These are phyloP conservation scores for Phycomyces nitens DNA, from an alignment of 192 early-diverging fungal species.

Conservation along the genomic window DNA sequence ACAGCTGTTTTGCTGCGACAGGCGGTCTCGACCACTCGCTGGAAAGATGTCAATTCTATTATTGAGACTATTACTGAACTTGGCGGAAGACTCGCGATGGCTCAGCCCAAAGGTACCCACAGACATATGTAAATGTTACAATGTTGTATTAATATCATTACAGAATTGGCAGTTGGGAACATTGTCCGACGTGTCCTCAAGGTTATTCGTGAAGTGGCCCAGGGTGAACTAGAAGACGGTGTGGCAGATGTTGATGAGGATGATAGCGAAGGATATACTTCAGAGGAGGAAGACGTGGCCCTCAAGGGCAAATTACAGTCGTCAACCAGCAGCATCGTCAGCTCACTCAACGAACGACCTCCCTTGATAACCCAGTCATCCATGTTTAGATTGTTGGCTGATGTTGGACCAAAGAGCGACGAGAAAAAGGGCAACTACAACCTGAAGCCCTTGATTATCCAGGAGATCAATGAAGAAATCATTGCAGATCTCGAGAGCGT, in stretches of 20 bases:
- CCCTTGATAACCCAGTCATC: slow-evolving; percentile 36
- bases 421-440: slow-evolving; percentile 23
- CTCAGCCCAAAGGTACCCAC: slow-evolving; percentile 68
- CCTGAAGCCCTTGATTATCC: slow-evolving; percentile 74
- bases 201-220: slow-evolving; percentile 73
- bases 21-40: slow-evolving; percentile 71
- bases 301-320: slow-evolving; percentile 29
- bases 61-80: slow-evolving; percentile 62
- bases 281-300: slow-evolving; percentile 14
- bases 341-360: slow-evolving; percentile 21
- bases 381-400: slow-evolving; percentile 65
- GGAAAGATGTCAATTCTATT: slow-evolving; percentile 62
- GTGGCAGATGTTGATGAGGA: slow-evolving; percentile 15
- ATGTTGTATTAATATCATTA: background rate
- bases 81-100: slow-evolving; percentile 62
- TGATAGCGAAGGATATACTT: slow-evolving; percentile 2
- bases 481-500: slow-evolving; percentile 82
- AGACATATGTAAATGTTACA: background rate
- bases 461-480: slow-evolving; percentile 86
- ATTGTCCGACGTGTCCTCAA: slow-evolving; percentile 80
- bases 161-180: slow-evolving; percentile 82
- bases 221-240: slow-evolving; percentile 31
- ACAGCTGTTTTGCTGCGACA: slow-evolving; percentile 73
- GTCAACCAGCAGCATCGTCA: slow-evolving; percentile 25
- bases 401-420: slow-evolving; percentile 17